phyloP scores from a whole-genome alignment of 2,329 filamentous ascomycete species.

The Mycosphaerella sp. region DNA sequence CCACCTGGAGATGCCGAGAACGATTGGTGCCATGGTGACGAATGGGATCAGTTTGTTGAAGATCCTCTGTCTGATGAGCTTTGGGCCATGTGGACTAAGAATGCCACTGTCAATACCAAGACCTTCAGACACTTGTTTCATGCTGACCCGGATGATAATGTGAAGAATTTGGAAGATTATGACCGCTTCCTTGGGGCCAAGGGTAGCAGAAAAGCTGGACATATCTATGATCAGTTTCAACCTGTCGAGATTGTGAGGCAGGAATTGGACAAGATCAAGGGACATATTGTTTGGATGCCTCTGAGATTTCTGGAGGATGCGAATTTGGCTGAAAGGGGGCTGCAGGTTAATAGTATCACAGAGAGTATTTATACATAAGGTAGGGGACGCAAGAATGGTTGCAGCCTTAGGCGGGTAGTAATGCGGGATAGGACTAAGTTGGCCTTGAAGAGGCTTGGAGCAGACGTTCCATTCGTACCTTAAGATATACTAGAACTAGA shows the following conservation, averaged over 20 bases:
- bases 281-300: conserved; percentile 95
- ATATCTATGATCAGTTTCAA: conserved; percentile 76
- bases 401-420: background rate
- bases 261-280: conserved; percentile 69
- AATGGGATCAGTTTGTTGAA: conserved; percentile 53
- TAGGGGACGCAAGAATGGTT: too few relatives aligned
- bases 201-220: conserved; percentile 60
- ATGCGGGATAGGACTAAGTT: background rate
- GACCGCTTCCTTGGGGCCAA: conserved; percentile 67
- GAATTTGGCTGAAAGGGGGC: conserved; percentile 80
- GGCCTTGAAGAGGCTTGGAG: too few relatives aligned
- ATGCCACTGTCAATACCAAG: conserved; percentile 65
- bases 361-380: conserved; percentile 74
- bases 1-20: conserved; percentile 67
- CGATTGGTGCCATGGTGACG: conserved; percentile 64
- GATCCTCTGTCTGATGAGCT: conserved; percentile 55
- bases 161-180: conserved; percentile 87
- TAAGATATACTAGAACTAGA: too few relatives aligned
- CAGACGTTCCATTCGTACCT: too few relatives aligned
- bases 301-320: conserved; percentile 76
- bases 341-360: conserved; percentile 80
- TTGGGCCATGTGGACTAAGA: conserved; percentile 60
- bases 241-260: conserved; percentile 64
- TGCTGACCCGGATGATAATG: conserved; percentile 81
- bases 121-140: conserved; percentile 77